phyloP scores from a whole-genome alignment of 179 eudicot genomes.

The Silene vulgaris region DNA sequence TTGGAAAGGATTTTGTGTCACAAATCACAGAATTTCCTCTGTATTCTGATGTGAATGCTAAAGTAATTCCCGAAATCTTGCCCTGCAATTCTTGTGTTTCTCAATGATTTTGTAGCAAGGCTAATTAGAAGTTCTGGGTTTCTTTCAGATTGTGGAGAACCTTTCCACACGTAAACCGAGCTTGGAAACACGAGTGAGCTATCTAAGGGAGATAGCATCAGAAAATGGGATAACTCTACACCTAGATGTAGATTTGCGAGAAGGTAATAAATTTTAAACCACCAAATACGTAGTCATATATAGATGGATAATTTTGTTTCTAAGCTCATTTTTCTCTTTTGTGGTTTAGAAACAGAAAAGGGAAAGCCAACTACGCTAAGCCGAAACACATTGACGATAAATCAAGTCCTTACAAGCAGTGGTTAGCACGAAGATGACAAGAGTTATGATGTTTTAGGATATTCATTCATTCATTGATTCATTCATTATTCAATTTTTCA shows the following conservation, averaged over 20 bases:
- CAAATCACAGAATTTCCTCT: slow-evolving; percentile 44
- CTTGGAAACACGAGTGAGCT: slow-evolving; percentile 31
- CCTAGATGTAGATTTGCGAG: slow-evolving; percentile 17
- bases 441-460: background rate
- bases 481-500: background rate
- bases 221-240: slow-evolving; percentile 35
- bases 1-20: slow-evolving; percentile 50
- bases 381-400: slow-evolving; percentile 10
- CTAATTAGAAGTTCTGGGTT: background rate
- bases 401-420: background rate
- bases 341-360: slow-evolving; percentile 16
- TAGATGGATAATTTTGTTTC: slow-evolving; percentile 8
- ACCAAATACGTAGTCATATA: background rate
- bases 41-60: slow-evolving; percentile 44
- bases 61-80: slow-evolving; percentile 30
- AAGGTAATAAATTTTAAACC: background rate
- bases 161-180: slow-evolving; percentile 38
- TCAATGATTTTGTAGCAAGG: background rate
- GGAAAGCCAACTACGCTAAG: slow-evolving; percentile 9
- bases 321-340: background rate
- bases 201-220: slow-evolving; percentile 43
- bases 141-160: slow-evolving; percentile 40
- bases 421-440: background rate
- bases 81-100: background rate
- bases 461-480: slow-evolving; percentile 11